Conservation (phyloP, 2,329 filamentous ascomycete genomes). For the Metarhizium robertsii region DNA sequence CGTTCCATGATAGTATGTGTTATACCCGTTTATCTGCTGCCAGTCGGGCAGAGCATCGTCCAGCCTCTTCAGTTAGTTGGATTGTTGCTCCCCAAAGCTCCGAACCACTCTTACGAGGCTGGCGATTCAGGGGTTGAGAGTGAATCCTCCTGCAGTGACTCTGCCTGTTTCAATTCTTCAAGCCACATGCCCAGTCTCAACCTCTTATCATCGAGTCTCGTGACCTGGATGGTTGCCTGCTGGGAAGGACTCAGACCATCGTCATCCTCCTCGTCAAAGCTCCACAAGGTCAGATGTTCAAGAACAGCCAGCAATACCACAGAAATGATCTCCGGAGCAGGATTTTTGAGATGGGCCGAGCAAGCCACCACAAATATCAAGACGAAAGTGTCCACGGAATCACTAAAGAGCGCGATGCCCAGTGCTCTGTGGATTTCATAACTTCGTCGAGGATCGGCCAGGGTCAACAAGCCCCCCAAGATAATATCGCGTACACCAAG, state of each 20-base stretch:
- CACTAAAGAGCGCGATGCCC: slow-evolving; percentile 20
- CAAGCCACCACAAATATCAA: slow-evolving; percentile 24
- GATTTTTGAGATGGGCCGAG: slow-evolving; percentile 19
- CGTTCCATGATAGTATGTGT: no score
- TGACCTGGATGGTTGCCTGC: slow-evolving; percentile 4
- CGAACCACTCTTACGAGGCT: not conserved
- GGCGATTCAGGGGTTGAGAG: not conserved
- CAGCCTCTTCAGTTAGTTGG: no score
- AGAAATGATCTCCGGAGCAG: slow-evolving; percentile 18
- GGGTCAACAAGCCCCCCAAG: slow-evolving; percentile 19
- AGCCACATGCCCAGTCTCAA: slow-evolving; percentile 23
- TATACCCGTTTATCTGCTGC: no score
- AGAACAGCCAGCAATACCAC: slow-evolving; percentile 20
- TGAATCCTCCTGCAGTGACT: not conserved
- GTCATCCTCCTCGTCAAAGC: slow-evolving; percentile 19
- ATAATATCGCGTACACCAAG: slow-evolving; percentile 23
- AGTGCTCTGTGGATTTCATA: slow-evolving; percentile 21
- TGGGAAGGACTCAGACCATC: slow-evolving; percentile 5
- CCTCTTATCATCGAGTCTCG: slow-evolving; percentile 17
- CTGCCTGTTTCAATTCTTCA: slow-evolving; percentile 14
- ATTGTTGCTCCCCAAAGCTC: not conserved
- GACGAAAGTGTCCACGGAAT: slow-evolving; percentile 24
- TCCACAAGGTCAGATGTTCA: slow-evolving; percentile 24
- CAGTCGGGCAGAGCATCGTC: no score
- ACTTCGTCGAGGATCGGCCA: slow-evolving; percentile 12